Evolutionary conservation across 2,329 filamentous ascomycete genomes (phyloP).

Genomic region (Aspergillus tamarii): DNA sequence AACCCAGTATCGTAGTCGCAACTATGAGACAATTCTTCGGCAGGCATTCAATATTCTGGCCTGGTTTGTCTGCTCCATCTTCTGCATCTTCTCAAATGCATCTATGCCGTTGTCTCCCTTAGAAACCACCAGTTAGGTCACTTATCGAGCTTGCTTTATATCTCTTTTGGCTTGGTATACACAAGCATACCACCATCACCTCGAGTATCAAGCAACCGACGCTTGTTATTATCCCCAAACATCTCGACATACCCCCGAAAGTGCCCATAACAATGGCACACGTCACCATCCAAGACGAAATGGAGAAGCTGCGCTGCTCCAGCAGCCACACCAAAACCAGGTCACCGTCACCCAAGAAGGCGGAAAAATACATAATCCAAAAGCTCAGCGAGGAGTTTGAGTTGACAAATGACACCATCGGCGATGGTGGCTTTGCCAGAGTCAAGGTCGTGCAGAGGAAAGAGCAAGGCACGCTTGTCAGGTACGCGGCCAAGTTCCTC

Average conservation of each 20-base stretch:
- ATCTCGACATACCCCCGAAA: neutral
- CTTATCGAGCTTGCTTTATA: neutral
- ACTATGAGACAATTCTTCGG: neutral
- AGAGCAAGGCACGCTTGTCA: conserved; percentile 35
- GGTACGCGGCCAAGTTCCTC: conserved; percentile 86
- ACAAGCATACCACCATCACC: neutral
- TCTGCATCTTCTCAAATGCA: neutral
- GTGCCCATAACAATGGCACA: neutral
- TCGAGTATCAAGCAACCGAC: neutral
- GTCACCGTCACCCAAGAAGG: neutral
- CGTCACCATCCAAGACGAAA: neutral
- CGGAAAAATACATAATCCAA: neutral
- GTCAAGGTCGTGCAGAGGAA: conserved; percentile 76
- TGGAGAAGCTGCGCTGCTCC: neutral
- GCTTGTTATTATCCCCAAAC: neutral
- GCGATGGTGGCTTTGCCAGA: conserved; percentile 80
- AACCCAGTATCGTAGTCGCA: neutral
- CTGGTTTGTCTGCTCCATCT: neutral
- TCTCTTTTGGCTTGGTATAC: neutral
- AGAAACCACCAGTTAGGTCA: neutral
- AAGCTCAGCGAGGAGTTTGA: neutral
- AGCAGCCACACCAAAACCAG: neutral
- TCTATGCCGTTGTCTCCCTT: neutral
- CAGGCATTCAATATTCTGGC: no score
- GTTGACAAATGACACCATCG: conserved; percentile 55